Evolutionary conservation across 345 rosid genomes (phyloP), one percentile per base, ranked within the genome.

Genomic region (Melastoma malabathricum): DNA sequence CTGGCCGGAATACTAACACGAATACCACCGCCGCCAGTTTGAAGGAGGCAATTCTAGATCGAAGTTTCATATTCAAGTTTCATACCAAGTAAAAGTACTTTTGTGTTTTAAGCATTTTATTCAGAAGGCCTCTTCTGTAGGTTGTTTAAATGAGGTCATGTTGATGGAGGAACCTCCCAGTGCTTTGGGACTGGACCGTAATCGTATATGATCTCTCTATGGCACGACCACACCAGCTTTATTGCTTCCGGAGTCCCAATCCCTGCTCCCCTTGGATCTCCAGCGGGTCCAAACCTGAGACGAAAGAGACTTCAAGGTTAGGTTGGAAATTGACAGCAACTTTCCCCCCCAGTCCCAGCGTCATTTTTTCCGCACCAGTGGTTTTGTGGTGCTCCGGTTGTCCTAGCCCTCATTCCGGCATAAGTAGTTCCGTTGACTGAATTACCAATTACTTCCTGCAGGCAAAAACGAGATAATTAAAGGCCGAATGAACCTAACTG

Each of bases 191-290:
- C 20, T 0, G 98, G 98, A 50, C 98, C 98, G 22, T 64, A 31
- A 56, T 92, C 98, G 19, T 92, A 92, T 47, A 92, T 92, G 68
- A 92, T 44, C 60, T 92, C 98, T 65, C 97, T 76, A 62, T 87
- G 98, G 75, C 97, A 84, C 57, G 97, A 92, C 98, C 97, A 92
- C 4, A 92, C 97, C 2, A 87, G 82, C 76, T 77, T 87, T 77
- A 92, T 87, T 2, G 98, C 98, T 55, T 92, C 98, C 0, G 98
- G 97, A 15, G 95, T 87, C 47, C 97, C 98, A 34, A 92, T 92
- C 45, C 98, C 98, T 0, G 98, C 98, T 34, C 98, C 97, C 71
- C 97, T 77, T 0, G 98, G 98, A 68, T 92, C 98, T 27, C 98
- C 98, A 1, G 97, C 83, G 0, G 97, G 98, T 63, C 98, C 98